A percentile compares a stretch with the other conserved stretches of the same genome.
These are phyloP conservation scores for Rhizopogon vinicolor DNA, from an alignment of 768 basidiomycete genomes.

Conservation along the genomic window DNA sequence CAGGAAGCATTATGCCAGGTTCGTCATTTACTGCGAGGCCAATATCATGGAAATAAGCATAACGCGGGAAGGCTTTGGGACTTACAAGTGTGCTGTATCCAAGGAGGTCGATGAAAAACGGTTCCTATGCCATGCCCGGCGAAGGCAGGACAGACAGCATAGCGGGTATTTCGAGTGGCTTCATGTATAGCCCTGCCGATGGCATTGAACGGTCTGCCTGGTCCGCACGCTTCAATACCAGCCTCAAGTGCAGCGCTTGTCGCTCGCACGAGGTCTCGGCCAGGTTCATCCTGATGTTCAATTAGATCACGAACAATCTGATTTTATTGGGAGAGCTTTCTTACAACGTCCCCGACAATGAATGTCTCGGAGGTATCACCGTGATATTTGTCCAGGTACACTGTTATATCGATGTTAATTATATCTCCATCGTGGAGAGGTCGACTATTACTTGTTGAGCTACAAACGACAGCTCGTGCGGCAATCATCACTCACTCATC, in stretches of 20 bases:
- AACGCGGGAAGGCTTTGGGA: background rate
- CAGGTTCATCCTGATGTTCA: constrained; percentile 56
- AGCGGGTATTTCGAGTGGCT: constrained; percentile 33
- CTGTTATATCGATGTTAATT: constrained; percentile 83
- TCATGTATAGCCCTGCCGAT: constrained; percentile 73
- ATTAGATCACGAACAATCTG: background rate
- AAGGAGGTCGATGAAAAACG: constrained; percentile 76
- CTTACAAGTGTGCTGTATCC: constrained; percentile 76
- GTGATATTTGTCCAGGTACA: constrained; percentile 80
- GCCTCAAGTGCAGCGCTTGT: constrained; percentile 62
- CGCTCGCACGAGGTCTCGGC: constrained; percentile 56
- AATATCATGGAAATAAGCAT: background rate
- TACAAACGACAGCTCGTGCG: background rate
- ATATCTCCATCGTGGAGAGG: constrained; percentile 80
- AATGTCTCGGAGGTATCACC: constrained; percentile 89
- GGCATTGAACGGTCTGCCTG: constrained; percentile 58
- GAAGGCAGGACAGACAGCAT: constrained; percentile 67
- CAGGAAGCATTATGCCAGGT: constrained; percentile 75
- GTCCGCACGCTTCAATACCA: constrained; percentile 73
- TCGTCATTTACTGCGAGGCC: constrained; percentile 68
- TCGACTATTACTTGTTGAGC: constrained; percentile 48
- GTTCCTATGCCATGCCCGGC: constrained; percentile 86
- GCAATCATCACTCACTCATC: constrained; percentile 59
- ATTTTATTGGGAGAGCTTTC: constrained; percentile 9
- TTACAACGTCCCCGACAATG: constrained; percentile 73